Percentiles rank a stretch among this genome's conserved stretches.
Conservation (phyloP, 495 filamentous ascomycete species). For the Apiosordaria backusii region DNA sequence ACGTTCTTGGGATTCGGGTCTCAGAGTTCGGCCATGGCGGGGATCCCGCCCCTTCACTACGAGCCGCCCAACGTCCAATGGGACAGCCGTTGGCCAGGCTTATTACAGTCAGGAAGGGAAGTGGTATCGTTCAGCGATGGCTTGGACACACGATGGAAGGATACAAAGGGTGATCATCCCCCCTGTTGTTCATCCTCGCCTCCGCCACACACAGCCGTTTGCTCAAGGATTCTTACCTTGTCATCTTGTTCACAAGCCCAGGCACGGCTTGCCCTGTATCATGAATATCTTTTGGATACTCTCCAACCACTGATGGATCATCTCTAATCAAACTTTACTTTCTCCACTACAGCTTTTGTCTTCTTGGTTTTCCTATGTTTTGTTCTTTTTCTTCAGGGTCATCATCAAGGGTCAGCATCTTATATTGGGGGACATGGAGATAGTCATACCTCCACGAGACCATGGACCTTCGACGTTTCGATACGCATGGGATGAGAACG, state of each 20-base stretch:
- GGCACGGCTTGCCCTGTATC: slow-evolving; percentile 2
- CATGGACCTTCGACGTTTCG: slow-evolving; percentile 30
- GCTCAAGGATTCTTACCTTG: slow-evolving; percentile 9
- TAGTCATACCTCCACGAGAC: slow-evolving; percentile 32
- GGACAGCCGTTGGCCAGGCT: not conserved
- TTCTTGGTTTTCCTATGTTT: slow-evolving; percentile 21
- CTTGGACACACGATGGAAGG: not conserved
- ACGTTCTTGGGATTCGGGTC: slow-evolving; percentile 5
- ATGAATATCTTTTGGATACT: not conserved
- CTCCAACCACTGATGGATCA: not conserved
- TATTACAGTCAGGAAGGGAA: no score
- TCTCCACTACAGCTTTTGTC: not conserved
- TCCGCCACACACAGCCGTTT: slow-evolving; percentile 15
- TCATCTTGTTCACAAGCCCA: not conserved
- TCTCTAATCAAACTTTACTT: not conserved
- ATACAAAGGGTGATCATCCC: slow-evolving; percentile 11
- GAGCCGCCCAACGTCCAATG: not conserved
- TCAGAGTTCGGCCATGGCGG: slow-evolving; percentile 4
- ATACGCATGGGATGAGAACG: slow-evolving; percentile 35
- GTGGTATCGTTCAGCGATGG: not conserved
- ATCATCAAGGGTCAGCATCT: slow-evolving; percentile 2
- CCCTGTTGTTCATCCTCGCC: slow-evolving; percentile 12
- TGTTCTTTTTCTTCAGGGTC: not conserved
- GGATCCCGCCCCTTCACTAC: slow-evolving; percentile 6
- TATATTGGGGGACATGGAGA: slow-evolving; percentile 30